A percentile compares a stretch with the other conserved stretches of the same genome.
Evolutionary conservation across 1,284 basidiomycete species (phyloP).

Genomic region (Ceratobasidium papillatum): DNA sequence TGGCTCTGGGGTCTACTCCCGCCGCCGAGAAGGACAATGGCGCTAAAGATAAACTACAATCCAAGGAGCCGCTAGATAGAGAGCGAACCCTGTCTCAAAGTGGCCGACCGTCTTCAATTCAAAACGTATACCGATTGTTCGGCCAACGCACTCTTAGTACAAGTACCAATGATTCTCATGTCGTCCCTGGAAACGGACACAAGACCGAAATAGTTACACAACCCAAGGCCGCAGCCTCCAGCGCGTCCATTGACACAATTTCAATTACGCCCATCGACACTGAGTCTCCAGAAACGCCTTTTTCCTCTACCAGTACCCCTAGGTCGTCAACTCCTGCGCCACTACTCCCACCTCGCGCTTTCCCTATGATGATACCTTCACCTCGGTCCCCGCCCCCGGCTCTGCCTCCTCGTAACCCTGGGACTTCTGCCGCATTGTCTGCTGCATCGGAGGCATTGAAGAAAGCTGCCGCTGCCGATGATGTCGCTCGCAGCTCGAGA

Average conservation of each 20-base stretch:
- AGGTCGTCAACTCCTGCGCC: slow-evolving; percentile 8
- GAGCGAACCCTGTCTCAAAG: slow-evolving; percentile 27
- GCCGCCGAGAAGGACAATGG: background rate
- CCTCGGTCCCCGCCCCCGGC: slow-evolving; percentile 8
- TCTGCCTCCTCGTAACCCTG: slow-evolving; percentile 21
- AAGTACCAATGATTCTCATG: slow-evolving; percentile 7
- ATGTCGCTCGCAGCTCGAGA: slow-evolving; percentile 1
- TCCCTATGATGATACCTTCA: background rate
- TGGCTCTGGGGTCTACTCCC: slow-evolving; percentile 42
- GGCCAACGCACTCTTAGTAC: slow-evolving; percentile 36
- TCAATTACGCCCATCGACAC: slow-evolving; percentile 29
- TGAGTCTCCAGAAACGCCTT: background rate
- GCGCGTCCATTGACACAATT: slow-evolving; percentile 34
- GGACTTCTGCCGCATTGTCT: background rate
- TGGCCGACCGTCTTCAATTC: slow-evolving; percentile 37
- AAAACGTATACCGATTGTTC: slow-evolving; percentile 43
- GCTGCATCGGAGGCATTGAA: slow-evolving; percentile 35
- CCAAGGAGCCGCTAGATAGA: background rate
- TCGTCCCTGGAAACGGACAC: background rate
- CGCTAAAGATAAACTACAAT: background rate
- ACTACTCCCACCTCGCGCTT: slow-evolving; percentile 3
- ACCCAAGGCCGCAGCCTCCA: slow-evolving; percentile 28
- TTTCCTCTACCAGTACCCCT: slow-evolving; percentile 1
- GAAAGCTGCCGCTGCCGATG: slow-evolving; percentile 23
- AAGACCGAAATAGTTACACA: slow-evolving; percentile 10